Evolutionary conservation across 225 moss, liverwort and hornwort genomes (phyloP), one percentile per base, ranked within the genome.

Genomic region (Neckera pumila): DNA sequence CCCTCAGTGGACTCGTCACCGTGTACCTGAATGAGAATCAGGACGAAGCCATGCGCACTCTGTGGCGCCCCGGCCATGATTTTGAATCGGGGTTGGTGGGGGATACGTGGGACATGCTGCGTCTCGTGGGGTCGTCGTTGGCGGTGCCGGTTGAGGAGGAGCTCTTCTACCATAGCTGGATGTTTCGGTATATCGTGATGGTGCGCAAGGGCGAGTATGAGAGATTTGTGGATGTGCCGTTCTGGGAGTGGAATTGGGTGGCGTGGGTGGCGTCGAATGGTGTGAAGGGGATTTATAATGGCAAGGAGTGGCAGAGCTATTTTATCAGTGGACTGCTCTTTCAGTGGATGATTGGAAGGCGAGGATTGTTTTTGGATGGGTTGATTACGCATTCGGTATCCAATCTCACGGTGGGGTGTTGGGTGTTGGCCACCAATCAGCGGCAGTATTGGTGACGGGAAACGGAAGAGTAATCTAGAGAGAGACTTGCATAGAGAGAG

Each of bases 251-350:
- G 97, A 95, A 91, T 77, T 97, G 97, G 97, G 40, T 79, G 71
- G 95, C 98, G 38, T 95, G 94, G 92, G 40, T 97, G 21, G 77
- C 89, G 16, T 94, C 95, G 36, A 97, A 96, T 81, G 91, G 43
- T 34, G 87, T 93, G 54, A 93, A 93, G 86, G 95, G 94, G 60
- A 17, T 96, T 49, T 97, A 95, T 42, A 98, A 96, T 86, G 98
- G 98, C 53, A 96, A 93, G 85, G 97, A 96, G 89, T 98, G 97
- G 95, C 92, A 84, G 85, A 98, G 98, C 86, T 93, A 91, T 64
- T 90, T 91, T 13, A 64, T 97, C 81, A 87, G 80, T 56, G 97
- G 97, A 57, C 34, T 96, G 65, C 87, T 97, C 15, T 93, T 95
- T n/a, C 92, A 95, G 74, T 96, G 96, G 95, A 96, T 92, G 76